A percentile compares a stretch with the other conserved stretches of the same genome.
Evolutionary conservation across 176 grass and related monocot genomes (phyloP).

Genomic region (Echinochloa phyllopogon): DNA sequence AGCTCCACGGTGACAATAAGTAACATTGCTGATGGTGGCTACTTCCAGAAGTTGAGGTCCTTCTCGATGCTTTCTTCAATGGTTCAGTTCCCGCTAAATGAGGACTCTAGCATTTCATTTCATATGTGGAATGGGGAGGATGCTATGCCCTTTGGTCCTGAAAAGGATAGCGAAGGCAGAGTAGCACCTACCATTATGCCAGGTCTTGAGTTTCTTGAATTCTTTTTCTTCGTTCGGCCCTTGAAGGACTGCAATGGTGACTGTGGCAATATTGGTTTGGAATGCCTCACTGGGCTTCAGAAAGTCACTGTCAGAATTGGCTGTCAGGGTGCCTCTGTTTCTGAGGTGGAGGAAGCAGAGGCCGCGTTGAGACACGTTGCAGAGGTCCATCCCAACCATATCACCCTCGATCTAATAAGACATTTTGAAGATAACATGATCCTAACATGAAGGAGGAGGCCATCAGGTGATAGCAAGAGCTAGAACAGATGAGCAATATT

Average conservation of each 20-base stretch:
- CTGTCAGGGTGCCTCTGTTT: not conserved
- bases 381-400: not conserved
- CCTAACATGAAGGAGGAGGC: not conserved
- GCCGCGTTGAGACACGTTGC: not conserved
- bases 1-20: not conserved
- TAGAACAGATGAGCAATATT: not conserved
- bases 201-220: not conserved
- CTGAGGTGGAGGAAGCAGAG: not conserved
- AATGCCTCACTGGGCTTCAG: not conserved
- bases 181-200: not conserved
- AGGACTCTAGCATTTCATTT: conserved; percentile 4
- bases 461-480: not conserved
- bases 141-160: not conserved
- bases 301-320: not conserved
- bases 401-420: not conserved
- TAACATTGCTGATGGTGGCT: not conserved
- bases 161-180: not conserved
- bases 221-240: not conserved
- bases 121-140: not conserved
- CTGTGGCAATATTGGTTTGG: not conserved
- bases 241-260: not conserved
- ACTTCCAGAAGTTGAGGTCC: not conserved
- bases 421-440: conserved; percentile 1
- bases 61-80: not conserved
- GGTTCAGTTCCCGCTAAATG: not conserved